Conservation (phyloP, 768 basidiomycete species). For the Crepidotus variabilis region DNA sequence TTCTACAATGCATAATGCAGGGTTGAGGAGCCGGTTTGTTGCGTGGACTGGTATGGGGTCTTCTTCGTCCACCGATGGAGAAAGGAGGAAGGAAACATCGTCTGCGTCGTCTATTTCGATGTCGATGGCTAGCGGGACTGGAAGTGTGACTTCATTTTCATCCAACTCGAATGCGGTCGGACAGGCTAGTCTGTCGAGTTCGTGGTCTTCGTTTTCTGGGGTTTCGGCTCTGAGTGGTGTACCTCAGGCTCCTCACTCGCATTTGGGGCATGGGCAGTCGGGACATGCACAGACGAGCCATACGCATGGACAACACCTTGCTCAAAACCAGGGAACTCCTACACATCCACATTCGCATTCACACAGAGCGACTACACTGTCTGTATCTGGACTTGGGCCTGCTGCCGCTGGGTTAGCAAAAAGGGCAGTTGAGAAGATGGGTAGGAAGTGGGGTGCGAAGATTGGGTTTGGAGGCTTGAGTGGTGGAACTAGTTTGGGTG, state of each 20-base stretch:
- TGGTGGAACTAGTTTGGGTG: conserved; percentile 20
- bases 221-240: too few species aligned
- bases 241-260: not conserved
- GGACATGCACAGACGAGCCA: not conserved
- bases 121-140: not conserved
- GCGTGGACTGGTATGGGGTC: not conserved
- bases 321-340: not conserved
- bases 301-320: not conserved
- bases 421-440: conserved; percentile 76
- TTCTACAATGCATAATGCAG: not conserved
- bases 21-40: not conserved
- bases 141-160: not conserved
- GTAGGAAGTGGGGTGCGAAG: conserved; percentile 53
- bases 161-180: not conserved
- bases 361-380: conserved; percentile 31
- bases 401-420: conserved; percentile 74
- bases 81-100: not conserved
- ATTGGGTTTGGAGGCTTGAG: conserved; percentile 28
- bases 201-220: not conserved
- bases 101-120: not conserved
- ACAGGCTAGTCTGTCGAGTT: not conserved
- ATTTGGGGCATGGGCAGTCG: not conserved
- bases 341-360: not conserved
- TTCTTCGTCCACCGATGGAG: not conserved
- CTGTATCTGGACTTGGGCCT: conserved; percentile 64